Evolutionary conservation across 1,284 basidiomycete genomes (phyloP).

Genomic region (Farysia itapuensis): DNA sequence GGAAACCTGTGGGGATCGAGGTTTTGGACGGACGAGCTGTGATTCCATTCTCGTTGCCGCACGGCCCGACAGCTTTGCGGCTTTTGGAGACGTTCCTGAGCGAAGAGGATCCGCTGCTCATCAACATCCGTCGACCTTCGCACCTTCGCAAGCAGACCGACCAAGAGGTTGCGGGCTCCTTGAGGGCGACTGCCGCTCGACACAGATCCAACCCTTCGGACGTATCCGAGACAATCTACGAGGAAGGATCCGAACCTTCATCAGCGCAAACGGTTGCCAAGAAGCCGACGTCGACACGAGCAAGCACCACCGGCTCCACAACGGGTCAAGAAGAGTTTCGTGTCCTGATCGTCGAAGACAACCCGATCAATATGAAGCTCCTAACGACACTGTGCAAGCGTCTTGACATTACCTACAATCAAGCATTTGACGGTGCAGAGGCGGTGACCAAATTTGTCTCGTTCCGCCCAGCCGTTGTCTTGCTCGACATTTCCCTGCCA

Average conservation of each 20-base stretch:
- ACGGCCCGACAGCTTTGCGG: constrained; percentile 33
- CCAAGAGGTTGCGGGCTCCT: no score
- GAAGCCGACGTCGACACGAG: constrained; percentile 1
- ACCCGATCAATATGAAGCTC: constrained; percentile 48
- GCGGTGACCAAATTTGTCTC: constrained; percentile 39
- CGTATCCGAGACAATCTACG: no score
- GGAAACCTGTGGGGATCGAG: constrained; percentile 4
- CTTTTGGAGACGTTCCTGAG: constrained; percentile 31
- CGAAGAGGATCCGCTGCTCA: constrained; percentile 23
- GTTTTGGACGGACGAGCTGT: constrained; percentile 18
- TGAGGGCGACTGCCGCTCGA: no score
- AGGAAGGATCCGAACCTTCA: no score
- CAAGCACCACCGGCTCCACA: background rate
- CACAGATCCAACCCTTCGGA: no score
- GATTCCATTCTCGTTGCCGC: constrained; percentile 32
- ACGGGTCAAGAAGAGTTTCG: constrained; percentile 16
- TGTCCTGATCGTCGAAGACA: constrained; percentile 51
- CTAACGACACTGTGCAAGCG: constrained; percentile 38
- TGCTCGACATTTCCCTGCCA: constrained; percentile 51
- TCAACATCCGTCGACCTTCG: no score
- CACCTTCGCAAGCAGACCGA: no score
- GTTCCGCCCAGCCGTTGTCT: constrained; percentile 37
- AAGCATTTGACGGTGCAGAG: constrained; percentile 44
- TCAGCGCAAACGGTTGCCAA: background rate
- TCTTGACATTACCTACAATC: constrained; percentile 26